Percentiles rank a stretch among this genome's conserved stretches.
Conservation (phyloP, 441 rosid genomes). For the Biscutella auriculata region DNA sequence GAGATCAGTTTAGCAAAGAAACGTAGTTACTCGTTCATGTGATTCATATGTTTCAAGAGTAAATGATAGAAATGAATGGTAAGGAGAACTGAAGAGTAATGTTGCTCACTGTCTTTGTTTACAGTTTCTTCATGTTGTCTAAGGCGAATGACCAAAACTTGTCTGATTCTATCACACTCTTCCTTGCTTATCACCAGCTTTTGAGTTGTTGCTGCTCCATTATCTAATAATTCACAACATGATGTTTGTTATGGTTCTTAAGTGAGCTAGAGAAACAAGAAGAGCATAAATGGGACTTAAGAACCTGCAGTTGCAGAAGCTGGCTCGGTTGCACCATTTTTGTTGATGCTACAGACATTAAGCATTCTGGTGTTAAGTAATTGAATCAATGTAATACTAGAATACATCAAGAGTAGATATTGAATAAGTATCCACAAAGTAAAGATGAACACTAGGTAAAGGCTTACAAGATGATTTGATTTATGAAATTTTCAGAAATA, state of each 20-base stretch:
- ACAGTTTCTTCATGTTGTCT: constrained; percentile 83
- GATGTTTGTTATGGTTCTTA: background rate
- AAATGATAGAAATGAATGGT: too few relatives aligned
- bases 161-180: constrained; percentile 72
- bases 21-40: background rate
- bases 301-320: constrained; percentile 48
- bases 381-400: too few relatives aligned
- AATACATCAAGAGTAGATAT: too few relatives aligned
- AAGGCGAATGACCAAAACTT: constrained; percentile 70
- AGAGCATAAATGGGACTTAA: too few relatives aligned
- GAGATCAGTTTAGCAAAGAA: too few relatives aligned
- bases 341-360: too few relatives aligned
- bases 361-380: too few relatives aligned
- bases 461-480: too few relatives aligned
- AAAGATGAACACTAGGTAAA: too few relatives aligned
- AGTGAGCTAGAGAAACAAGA: background rate
- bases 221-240: constrained; percentile 27
- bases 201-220: constrained; percentile 29
- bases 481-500: too few relatives aligned
- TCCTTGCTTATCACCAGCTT: constrained; percentile 66
- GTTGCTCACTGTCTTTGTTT: constrained; percentile 44
- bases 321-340: constrained; percentile 29
- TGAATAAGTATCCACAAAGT: too few relatives aligned
- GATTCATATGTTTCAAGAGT: background rate
- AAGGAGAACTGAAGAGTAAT: background rate